Conservation (phyloP, 768 basidiomycete species). For the Pulveroboletus sp. region DNA sequence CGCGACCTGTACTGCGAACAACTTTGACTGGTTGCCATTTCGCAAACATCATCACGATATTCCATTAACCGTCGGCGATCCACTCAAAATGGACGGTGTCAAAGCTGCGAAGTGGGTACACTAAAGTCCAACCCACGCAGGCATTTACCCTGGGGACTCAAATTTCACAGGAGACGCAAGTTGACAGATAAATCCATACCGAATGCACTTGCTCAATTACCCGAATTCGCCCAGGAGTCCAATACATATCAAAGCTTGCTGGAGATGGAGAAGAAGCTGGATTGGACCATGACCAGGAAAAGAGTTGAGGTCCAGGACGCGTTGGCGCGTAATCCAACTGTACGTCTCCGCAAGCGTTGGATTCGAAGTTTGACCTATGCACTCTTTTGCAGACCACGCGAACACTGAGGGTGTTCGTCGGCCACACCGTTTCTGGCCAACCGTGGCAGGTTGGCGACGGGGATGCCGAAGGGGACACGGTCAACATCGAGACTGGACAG, state of each 20-base stretch:
- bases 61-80: neutral
- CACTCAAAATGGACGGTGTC: conserved; percentile 24
- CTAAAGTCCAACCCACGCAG: neutral
- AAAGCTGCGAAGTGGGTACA: conserved; percentile 34
- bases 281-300: conserved; percentile 94
- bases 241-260: conserved; percentile 82
- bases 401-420: conserved; percentile 80
- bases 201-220: conserved; percentile 66
- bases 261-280: conserved; percentile 85
- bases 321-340: conserved; percentile 67
- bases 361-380: conserved; percentile 1
- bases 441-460: conserved; percentile 67
- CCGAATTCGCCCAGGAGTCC: conserved; percentile 77
- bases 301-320: conserved; percentile 88
- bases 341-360: conserved; percentile 1
- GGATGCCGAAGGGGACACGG: conserved; percentile 33
- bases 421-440: conserved; percentile 84
- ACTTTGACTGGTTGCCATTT: too few relatives aligned
- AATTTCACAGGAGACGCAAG: conserved; percentile 59
- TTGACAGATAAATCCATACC: conserved; percentile 78
- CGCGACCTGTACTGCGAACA: neutral
- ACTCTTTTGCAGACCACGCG: conserved; percentile 61
- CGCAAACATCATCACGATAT: neutral
- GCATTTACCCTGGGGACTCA: neutral
- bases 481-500: conserved; percentile 76